Evolutionary conservation across 2,329 filamentous ascomycete genomes (phyloP).

Genomic region (Domatiomyces globalis): DNA sequence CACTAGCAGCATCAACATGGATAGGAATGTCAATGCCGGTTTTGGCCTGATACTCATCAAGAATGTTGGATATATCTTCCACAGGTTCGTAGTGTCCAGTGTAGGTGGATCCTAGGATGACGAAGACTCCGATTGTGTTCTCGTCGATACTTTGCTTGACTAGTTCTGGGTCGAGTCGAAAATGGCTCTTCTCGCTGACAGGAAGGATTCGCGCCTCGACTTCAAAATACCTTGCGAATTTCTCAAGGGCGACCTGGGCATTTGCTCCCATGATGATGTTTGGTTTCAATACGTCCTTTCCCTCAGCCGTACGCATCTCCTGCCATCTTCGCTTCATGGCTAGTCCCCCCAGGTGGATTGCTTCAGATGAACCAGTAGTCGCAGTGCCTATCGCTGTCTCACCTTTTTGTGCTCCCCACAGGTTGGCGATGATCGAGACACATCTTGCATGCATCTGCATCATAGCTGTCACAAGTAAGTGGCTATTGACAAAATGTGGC

Average conservation of each 20-base stretch:
- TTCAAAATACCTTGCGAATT: slow-evolving; percentile 61
- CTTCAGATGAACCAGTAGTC: slow-evolving; percentile 58
- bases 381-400: slow-evolving; percentile 55
- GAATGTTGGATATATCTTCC: slow-evolving; percentile 49
- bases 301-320: slow-evolving; percentile 43
- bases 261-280: slow-evolving; percentile 66
- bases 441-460: slow-evolving; percentile 52
- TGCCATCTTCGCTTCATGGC: slow-evolving; percentile 67
- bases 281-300: slow-evolving; percentile 49
- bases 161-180: slow-evolving; percentile 47
- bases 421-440: slow-evolving; percentile 51
- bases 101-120: slow-evolving; percentile 58
- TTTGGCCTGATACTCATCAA: slow-evolving; percentile 48
- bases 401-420: slow-evolving; percentile 49
- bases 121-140: slow-evolving; percentile 64
- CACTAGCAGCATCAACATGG: slow-evolving; percentile 30
- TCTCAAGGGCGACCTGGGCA: slow-evolving; percentile 58
- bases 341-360: slow-evolving; percentile 54
- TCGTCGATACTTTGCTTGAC: slow-evolving; percentile 57
- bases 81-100: slow-evolving; percentile 60
- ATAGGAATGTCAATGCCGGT: slow-evolving; percentile 54
- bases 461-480: slow-evolving; percentile 25
- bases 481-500: too few species aligned
- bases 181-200: slow-evolving; percentile 47
- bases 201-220: slow-evolving; percentile 53